Evolutionary conservation across 129 eudicot genomes (phyloP), one percentile per base, ranked within the genome.

Genomic region (Saussurea involucrata): DNA sequence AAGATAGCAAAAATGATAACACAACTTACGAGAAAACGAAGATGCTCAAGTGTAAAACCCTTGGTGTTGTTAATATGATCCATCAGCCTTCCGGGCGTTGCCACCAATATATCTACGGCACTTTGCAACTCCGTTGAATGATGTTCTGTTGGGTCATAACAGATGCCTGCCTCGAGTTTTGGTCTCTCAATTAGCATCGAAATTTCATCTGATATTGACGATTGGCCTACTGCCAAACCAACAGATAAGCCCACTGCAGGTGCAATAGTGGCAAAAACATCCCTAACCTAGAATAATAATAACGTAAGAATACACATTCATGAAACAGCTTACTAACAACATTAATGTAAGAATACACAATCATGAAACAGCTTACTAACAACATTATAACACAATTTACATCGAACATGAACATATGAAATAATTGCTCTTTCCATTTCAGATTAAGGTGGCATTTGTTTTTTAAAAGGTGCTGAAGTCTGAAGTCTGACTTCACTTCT

Each of bases 11-110:
- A 36, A 4, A 66, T 66, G 1, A 0, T 21, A 69, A 36, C 49
- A 69, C 24, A n/a, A 60, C 96, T 76, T 87, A 93, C 98, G 76
- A 93, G 91, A 86, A 87, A 93, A 76, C 86, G 77, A 25, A 93
- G 93, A 89, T 93, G 98, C 80, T 93, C 93, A 24, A 93, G 97
- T 37, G 98, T 90, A 75, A 93, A 93, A 75, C 98, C 97, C 76
- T 91, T 89, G 34, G 98, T 91, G 77, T 86, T 79, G 80, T 82
- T 85, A 49, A 93, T 89, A 76, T 93, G 98, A 83, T 93, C 97
- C 96, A 93, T 93, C 67, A 93, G 90, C 81, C 97, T 83, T 87
- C 98, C 98, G 42, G 98, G 96, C 28, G 98, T 93, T 4, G 97
- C 98, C 53, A 93, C 97, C 76, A 93, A 76, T 83, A 93, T 93